A percentile compares a stretch with the other conserved stretches of the same genome.
phyloP scores from a whole-genome alignment of 148 eudicot genomes.

The Nepenthes mirabilis region DNA sequence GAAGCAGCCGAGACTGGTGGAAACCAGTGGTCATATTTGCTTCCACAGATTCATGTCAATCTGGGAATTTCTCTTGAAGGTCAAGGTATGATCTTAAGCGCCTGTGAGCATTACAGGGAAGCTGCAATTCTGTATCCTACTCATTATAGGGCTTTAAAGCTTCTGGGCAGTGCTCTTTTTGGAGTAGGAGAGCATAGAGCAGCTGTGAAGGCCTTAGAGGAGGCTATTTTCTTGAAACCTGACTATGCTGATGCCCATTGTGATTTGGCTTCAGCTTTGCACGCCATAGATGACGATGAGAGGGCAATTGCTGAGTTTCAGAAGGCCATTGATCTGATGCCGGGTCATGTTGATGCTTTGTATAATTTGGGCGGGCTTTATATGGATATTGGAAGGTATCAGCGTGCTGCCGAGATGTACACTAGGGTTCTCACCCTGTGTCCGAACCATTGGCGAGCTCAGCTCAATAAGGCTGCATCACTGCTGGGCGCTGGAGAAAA shows the following conservation, averaged over 20 bases:
- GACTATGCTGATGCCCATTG: slow-evolving; percentile 97
- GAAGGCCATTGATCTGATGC: slow-evolving; percentile 89
- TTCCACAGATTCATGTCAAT: slow-evolving; percentile 95
- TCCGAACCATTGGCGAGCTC: slow-evolving; percentile 96
- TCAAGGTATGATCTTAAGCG: slow-evolving; percentile 86
- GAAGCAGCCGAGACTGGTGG: slow-evolving; percentile 92
- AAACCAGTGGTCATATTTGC: slow-evolving; percentile 73
- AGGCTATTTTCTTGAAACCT: slow-evolving; percentile 73
- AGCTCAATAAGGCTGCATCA: slow-evolving; percentile 87
- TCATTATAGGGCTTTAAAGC: slow-evolving; percentile 90
- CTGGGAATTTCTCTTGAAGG: slow-evolving; percentile 85
- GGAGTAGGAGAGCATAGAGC: slow-evolving; percentile 98
- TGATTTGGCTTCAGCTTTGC: slow-evolving; percentile 88
- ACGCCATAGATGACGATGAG: slow-evolving; percentile 82
- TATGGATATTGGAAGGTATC: slow-evolving; percentile 98
- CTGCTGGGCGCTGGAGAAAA: slow-evolving; percentile 91
- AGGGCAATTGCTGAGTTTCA: slow-evolving; percentile 91
- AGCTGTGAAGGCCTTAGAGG: slow-evolving; percentile 90
- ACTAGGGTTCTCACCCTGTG: slow-evolving; percentile 83
- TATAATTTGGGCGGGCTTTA: slow-evolving; percentile 93
- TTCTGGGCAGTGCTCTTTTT: slow-evolving; percentile 88
- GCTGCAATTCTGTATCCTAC: slow-evolving; percentile 95
- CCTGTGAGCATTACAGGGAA: slow-evolving; percentile 95
- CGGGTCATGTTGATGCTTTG: slow-evolving; percentile 92
- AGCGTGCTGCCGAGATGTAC: slow-evolving; percentile 97